phyloP scores from a whole-genome alignment of 1,284 basidiomycete genomes.

The Pseudozyma thailandica region DNA sequence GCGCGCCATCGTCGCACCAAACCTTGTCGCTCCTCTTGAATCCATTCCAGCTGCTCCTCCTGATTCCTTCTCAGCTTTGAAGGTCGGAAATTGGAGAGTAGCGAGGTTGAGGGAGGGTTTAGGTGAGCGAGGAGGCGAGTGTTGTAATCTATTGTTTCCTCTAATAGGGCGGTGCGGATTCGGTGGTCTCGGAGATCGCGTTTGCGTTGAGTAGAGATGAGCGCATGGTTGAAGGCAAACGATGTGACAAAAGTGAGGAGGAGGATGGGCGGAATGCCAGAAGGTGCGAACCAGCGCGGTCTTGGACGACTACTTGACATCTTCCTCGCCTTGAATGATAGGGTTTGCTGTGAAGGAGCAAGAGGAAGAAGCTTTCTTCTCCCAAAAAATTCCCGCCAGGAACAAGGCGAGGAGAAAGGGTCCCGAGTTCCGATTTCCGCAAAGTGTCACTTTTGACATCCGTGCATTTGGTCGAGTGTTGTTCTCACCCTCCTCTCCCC shows the following conservation, averaged over 20 bases:
- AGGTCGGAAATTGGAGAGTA: not conserved
- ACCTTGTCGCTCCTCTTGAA: conserved; percentile 5
- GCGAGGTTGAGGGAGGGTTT: conserved; percentile 5
- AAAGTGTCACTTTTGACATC: no score
- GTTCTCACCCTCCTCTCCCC: not conserved
- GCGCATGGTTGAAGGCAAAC: conserved; percentile 47
- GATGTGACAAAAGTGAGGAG: conserved; percentile 40
- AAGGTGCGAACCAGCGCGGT: conserved; percentile 27
- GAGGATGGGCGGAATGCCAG: conserved; percentile 34
- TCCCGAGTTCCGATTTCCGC: conserved; percentile 28
- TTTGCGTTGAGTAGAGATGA: conserved; percentile 35
- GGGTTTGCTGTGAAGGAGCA: not conserved
- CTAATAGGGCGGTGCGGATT: conserved; percentile 14
- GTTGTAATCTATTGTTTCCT: conserved; percentile 32
- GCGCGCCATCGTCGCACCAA: conserved; percentile 22
- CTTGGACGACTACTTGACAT: conserved; percentile 2
- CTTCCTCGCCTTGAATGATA: not conserved
- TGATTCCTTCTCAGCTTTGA: not conserved
- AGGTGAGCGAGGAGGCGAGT: conserved; percentile 14
- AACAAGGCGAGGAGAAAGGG: not conserved
- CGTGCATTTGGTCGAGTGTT: no score
- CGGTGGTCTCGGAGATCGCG: conserved; percentile 16
- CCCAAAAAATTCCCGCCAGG: not conserved
- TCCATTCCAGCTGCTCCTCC: conserved; percentile 7
- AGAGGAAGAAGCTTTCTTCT: not conserved